Evolutionary conservation across 495 filamentous ascomycete genomes (phyloP).

Genomic region (Tuber borchii): DNA sequence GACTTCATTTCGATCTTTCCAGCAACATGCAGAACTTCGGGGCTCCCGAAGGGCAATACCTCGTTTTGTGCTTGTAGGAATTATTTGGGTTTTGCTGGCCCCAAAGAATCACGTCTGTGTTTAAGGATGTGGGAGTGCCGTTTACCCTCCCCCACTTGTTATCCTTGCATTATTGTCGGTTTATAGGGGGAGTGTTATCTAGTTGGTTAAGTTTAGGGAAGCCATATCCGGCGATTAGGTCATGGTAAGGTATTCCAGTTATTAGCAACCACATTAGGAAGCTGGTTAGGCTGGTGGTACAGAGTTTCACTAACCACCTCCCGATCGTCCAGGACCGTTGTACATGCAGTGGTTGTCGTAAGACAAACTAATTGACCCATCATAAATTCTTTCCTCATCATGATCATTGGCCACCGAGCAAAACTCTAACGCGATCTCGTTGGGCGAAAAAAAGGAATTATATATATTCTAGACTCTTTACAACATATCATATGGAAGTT

Average conservation of each 20-base stretch:
- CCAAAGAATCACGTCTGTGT: not conserved
- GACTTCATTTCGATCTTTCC: not conserved
- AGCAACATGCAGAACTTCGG: not conserved
- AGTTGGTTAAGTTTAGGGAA: not conserved
- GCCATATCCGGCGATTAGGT: not conserved
- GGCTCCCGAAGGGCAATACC: not conserved
- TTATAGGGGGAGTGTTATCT: not conserved
- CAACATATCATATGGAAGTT: not conserved
- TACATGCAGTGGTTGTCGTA: slow-evolving; percentile 1
- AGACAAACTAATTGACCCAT: slow-evolving; percentile 3
- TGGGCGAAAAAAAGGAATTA: not conserved
- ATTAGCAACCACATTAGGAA: not conserved
- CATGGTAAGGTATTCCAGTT: not conserved
- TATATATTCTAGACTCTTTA: not conserved
- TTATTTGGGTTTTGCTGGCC: not conserved
- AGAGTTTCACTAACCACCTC: slow-evolving; percentile 5
- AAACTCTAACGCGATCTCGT: not conserved
- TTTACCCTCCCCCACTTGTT: not conserved
- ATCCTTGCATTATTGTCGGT: not conserved
- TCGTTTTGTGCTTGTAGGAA: slow-evolving; percentile 3
- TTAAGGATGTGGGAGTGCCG: not conserved
- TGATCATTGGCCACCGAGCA: not conserved
- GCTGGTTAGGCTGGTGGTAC: not conserved
- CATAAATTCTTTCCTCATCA: not conserved
- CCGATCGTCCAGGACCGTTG: not conserved